Base-by-base conservation (phyloP, 208 protist genomes). In the Crithidia fasciculata region DNA sequence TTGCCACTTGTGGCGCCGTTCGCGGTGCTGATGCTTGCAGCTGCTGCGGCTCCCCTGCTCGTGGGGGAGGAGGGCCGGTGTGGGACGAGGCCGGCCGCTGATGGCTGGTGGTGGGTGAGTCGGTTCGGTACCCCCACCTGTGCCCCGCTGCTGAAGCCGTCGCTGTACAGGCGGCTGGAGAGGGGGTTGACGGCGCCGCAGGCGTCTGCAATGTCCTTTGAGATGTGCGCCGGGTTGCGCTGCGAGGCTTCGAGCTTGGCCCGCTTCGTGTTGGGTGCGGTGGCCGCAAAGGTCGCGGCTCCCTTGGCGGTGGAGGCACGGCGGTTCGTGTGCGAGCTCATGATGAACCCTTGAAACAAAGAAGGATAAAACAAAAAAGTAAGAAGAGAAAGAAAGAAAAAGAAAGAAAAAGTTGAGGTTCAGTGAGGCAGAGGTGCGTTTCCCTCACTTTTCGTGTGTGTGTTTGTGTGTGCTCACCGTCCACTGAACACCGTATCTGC, bases 191-290 rank as follows among this genome's bases (percentile, higher is more conserved):
- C 58, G n/a, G 71, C 66, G 16, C 86, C 81, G 60, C 82, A 88
- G 28, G 81, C 79, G 47, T 97, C 93, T 16, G 83, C 83, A 4
- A 87, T 89, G 58, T 95, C 89, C 72, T 86, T 91, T 12, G 93
- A 92, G 39, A 97, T 87, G 81, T 95, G 93, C 52, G 87, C 84
- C 2, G 93, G 93, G 71, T 97, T 97, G 58, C 93, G 89, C 67
- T 94, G 92, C 54, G 85, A 76, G 40, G 75, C 59, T 55, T 82
- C 86, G 39, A 82, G 67, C 66, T 85, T 80, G 4, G 59, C 43
- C 5, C 68, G 49, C 41, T 88, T 85, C n/a, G 86, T 65, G 44
- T 19, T 78, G 2, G 82, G 80, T 61, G 40, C 64, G 36, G 61
- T 62, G 13, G 60, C 58, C 37, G 58, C 58, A 12, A 74, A 36